Evolutionary conservation across 75 land plant species (phyloP).

Genomic region (Picea sitchensis): DNA sequence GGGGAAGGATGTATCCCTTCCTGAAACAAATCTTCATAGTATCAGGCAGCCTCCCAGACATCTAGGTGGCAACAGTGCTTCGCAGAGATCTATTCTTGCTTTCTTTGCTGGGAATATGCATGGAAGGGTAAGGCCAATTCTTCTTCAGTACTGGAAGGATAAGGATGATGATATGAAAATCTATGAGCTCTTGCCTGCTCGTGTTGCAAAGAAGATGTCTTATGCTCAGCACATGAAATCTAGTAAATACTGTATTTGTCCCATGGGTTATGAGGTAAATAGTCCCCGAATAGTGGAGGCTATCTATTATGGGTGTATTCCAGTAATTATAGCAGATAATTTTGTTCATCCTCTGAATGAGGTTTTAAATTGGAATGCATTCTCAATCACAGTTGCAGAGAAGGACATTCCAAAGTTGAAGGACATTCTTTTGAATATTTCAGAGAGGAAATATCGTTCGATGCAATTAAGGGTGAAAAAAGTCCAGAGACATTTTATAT

Average conservation of each 20-base stretch:
- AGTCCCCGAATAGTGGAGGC: slow-evolving; percentile 66
- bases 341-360: slow-evolving; percentile 63
- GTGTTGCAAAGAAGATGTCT: slow-evolving; percentile 24
- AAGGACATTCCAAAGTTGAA: slow-evolving; percentile 75
- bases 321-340: slow-evolving; percentile 73
- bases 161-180: slow-evolving; percentile 51
- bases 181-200: slow-evolving; percentile 35
- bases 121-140: slow-evolving; percentile 66
- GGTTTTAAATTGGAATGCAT: slow-evolving; percentile 73
- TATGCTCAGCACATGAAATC: slow-evolving; percentile 55
- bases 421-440: slow-evolving; percentile 51
- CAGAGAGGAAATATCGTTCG: slow-evolving; percentile 37
- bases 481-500: slow-evolving; percentile 73
- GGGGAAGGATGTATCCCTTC: slow-evolving; percentile 72
- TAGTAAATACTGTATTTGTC: slow-evolving; percentile 66
- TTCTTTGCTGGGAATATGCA: slow-evolving; percentile 85
- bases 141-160: slow-evolving; percentile 52
- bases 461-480: slow-evolving; percentile 61
- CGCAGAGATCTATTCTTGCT: slow-evolving; percentile 62
- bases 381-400: slow-evolving; percentile 65
- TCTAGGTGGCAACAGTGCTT: slow-evolving; percentile 51
- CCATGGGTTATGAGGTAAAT: slow-evolving; percentile 69
- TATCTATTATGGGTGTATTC: slow-evolving; percentile 59
- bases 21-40: slow-evolving; percentile 56
- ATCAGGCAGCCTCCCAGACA: slow-evolving; percentile 39